phyloP scores from a whole-genome alignment of 768 basidiomycete species.

The Psilocybe cubensis region DNA sequence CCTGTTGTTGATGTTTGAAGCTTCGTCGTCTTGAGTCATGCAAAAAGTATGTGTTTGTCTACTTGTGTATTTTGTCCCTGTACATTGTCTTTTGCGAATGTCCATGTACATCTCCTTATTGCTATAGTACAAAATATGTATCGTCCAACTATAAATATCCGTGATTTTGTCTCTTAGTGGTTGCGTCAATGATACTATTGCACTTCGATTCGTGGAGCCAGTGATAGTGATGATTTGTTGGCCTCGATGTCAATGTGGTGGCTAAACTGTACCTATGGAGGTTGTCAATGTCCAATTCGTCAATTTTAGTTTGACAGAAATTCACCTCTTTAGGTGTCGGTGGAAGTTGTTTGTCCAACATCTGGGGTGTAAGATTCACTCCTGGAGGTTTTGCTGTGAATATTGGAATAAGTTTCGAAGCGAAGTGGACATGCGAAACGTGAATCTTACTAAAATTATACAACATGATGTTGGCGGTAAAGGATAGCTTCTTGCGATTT shows the following conservation, averaged over 20 bases:
- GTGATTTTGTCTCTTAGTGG: neutral
- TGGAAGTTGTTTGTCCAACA: constrained; percentile 18
- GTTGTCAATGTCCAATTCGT: neutral
- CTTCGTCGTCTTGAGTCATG: neutral
- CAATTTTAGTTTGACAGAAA: neutral
- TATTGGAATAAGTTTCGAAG: neutral
- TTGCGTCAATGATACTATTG: neutral
- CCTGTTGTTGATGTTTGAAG: neutral
- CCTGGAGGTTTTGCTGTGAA: neutral
- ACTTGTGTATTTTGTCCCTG: neutral
- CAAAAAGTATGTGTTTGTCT: neutral
- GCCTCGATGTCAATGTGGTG: neutral
- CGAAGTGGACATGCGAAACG: neutral
- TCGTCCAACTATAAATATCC: neutral
- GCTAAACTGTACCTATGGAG: neutral
- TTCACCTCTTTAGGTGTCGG: constrained; percentile 17
- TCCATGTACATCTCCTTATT: neutral
- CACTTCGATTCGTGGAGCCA: neutral
- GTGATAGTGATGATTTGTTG: neutral
- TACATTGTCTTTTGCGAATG: neutral
- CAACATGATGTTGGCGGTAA: constrained; percentile 15
- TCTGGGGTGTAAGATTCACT: neutral
- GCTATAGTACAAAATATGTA: constrained; percentile 5
- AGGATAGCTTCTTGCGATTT: constrained; percentile 14
- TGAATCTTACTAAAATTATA: constrained; percentile 16